phyloP scores from a whole-genome alignment of 148 eudicot species.

The Spergularia bocconei region DNA sequence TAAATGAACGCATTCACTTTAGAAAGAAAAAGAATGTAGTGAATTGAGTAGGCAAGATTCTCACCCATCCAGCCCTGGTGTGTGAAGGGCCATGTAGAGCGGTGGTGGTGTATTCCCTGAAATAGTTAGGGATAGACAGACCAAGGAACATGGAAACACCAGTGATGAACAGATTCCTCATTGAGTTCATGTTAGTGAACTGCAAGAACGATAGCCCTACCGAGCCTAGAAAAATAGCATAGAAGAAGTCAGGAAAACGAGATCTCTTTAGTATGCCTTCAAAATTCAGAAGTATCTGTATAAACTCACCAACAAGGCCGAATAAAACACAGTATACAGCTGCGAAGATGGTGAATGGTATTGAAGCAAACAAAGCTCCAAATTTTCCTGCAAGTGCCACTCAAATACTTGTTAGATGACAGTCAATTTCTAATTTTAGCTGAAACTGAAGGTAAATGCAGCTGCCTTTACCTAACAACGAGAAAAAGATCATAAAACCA shows the following conservation, averaged over 20 bases:
- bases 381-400: slow-evolving; percentile 67
- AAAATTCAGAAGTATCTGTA: background rate
- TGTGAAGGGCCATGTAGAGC: slow-evolving; percentile 94
- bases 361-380: slow-evolving; percentile 96
- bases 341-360: slow-evolving; percentile 94
- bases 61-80: slow-evolving; percentile 93
- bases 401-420: background rate
- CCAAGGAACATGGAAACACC: slow-evolving; percentile 93
- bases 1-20: background rate
- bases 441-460: background rate
- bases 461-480: slow-evolving; percentile 59
- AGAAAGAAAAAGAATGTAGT: background rate
- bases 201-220: slow-evolving; percentile 93
- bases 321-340: slow-evolving; percentile 85
- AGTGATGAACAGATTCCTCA: slow-evolving; percentile 85
- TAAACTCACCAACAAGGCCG: slow-evolving; percentile 82
- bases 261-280: background rate
- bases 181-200: slow-evolving; percentile 97
- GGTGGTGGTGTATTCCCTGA: slow-evolving; percentile 64
- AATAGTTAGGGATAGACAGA: slow-evolving; percentile 86
- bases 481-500: slow-evolving; percentile 97
- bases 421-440: background rate
- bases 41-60: slow-evolving; percentile 13
- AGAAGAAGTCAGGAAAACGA: background rate
- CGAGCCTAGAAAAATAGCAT: slow-evolving; percentile 50